A percentile compares a stretch with the other conserved stretches of the same genome.
Evolutionary conservation across 176 grass and related monocot species (phyloP).

Genomic region (Phoenix roebelenii): DNA sequence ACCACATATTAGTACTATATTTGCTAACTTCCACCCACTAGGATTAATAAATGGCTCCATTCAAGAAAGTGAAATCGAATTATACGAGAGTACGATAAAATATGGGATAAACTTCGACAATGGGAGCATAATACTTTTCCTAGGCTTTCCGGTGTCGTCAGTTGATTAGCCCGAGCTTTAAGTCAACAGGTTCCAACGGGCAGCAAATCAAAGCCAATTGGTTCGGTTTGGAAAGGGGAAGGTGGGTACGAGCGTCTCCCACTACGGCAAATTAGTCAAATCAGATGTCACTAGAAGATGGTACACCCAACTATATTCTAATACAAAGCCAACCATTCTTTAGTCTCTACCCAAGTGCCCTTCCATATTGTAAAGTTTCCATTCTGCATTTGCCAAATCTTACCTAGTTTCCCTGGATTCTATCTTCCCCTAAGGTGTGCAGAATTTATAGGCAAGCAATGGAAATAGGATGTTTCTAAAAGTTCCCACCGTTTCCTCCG

Average conservation of each 20-base stretch:
- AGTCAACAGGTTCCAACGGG: background rate
- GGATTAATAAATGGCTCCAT: conserved; percentile 1
- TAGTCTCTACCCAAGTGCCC: no score
- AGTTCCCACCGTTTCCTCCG: no score
- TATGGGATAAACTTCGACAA: background rate
- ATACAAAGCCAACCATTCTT: background rate
- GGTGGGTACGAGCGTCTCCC: background rate
- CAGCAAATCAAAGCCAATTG: background rate
- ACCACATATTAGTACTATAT: background rate
- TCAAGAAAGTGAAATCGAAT: background rate
- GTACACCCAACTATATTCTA: background rate
- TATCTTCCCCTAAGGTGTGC: no score
- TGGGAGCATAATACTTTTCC: background rate
- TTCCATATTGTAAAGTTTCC: no score
- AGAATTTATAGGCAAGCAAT: no score
- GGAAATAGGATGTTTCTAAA: no score
- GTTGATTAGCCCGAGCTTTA: background rate
- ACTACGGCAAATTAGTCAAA: background rate
- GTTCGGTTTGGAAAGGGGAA: background rate
- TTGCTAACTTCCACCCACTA: background rate
- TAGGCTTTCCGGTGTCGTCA: background rate
- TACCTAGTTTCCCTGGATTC: no score
- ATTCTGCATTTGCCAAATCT: no score
- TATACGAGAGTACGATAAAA: background rate
- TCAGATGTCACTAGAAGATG: background rate